Conservation (phyloP, 2,329 filamentous ascomycete genomes). For the Cercospora sp. region DNA sequence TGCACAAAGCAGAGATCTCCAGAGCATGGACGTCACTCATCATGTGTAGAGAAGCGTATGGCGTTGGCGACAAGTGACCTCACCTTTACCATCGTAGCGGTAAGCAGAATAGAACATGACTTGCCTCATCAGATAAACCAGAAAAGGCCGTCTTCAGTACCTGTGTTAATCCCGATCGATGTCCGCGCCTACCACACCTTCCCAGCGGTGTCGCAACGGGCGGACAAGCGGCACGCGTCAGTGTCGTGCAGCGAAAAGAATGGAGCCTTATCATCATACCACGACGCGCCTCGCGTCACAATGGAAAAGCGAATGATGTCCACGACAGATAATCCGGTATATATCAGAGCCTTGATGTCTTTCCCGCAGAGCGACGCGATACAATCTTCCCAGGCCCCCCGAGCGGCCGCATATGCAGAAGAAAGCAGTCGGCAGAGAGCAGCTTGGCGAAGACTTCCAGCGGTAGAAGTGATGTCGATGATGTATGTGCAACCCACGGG, state of each 20-base stretch:
- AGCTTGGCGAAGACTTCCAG: not conserved
- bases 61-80: not conserved
- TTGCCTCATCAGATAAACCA: not conserved
- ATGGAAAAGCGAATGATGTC: no score
- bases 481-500: not conserved
- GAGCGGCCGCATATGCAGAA: not conserved
- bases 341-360: no score
- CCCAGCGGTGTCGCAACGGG: not conserved
- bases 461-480: not conserved
- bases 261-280: not conserved
- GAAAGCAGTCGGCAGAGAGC: not conserved
- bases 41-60: not conserved
- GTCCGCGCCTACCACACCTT: not conserved
- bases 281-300: no score
- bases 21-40: not conserved
- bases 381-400: not conserved
- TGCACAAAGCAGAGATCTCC: not conserved
- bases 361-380: no score
- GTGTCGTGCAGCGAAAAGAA: not conserved
- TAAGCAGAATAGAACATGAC: not conserved
- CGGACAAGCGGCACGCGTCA: not conserved
- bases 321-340: no score
- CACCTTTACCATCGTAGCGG: not conserved
- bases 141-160: no score
- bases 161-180: not conserved